Conservation (phyloP, 371 early-diverging fungal species). For the Rhizomucor pusillus region DNA sequence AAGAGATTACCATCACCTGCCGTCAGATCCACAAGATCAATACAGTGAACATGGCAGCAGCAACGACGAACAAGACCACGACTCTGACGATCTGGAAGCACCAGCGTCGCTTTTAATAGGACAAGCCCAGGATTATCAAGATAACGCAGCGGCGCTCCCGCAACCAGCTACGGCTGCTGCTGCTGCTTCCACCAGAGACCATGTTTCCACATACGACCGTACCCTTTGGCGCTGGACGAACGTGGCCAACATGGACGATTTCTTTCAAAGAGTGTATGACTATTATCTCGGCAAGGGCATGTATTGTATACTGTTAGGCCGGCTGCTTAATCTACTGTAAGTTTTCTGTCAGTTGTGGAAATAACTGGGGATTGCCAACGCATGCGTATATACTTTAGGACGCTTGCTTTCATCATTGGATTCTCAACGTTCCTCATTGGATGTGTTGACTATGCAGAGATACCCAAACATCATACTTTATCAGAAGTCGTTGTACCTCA, state of each 20-base stretch:
- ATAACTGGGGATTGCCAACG: neutral
- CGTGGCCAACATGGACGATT: slow-evolving; percentile 77
- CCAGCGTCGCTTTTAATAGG: slow-evolving; percentile 66
- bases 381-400: slow-evolving; percentile 42
- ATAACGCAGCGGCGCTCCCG: slow-evolving; percentile 2
- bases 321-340: slow-evolving; percentile 72
- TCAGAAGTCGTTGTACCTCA: slow-evolving; percentile 76
- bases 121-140: slow-evolving; percentile 22
- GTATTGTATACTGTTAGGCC: slow-evolving; percentile 68
- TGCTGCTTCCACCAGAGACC: slow-evolving; percentile 29
- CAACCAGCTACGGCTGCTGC: slow-evolving; percentile 8
- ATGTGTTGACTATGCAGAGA: slow-evolving; percentile 84
- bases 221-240: slow-evolving; percentile 87
- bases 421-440: slow-evolving; percentile 86
- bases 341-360: slow-evolving; percentile 15
- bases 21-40: neutral
- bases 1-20: slow-evolving; percentile 10
- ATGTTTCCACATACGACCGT: slow-evolving; percentile 54
- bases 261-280: slow-evolving; percentile 77
- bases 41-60: neutral
- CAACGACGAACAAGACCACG: slow-evolving; percentile 10
- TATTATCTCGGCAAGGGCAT: slow-evolving; percentile 85
- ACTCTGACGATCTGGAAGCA: slow-evolving; percentile 46
- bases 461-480: slow-evolving; percentile 65
- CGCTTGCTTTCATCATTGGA: slow-evolving; percentile 80